Base-by-base conservation (phyloP, 306 rosid species). In the Spatholobus suberectus region DNA sequence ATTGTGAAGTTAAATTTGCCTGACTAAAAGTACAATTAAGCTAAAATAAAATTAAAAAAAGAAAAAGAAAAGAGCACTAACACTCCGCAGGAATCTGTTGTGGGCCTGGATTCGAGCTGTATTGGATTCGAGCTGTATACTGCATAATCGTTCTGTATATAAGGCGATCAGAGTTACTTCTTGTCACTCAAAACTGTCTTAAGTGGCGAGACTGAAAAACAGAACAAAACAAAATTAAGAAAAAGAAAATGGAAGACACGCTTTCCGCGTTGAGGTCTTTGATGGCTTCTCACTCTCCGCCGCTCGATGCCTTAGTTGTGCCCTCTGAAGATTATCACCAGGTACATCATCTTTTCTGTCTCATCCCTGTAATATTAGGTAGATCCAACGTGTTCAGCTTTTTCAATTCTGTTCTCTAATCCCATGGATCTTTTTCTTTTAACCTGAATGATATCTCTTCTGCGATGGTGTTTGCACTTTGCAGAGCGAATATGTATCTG, bases 291-390 rank as follows among this genome's bases (percentile, higher is more conserved):
- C 95, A 96, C 92, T 86, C 90, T 78, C 99, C 99, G 2, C 92
- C 96, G 17, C 96, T 96, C 4, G 87, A 88, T 63, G 99, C 99
- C 54, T 89, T 96, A 55, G 87, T 94, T 5, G 97, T 96, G 1
- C 99, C 99, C 20, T 96, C 99, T 6, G 98, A 96, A 88, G 99
- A 96, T 82, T 92, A 92, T 85, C 99, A 96, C 32, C 99, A 94
- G 97, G 99, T 96, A 21, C 49, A 1, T 34, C 66, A 7, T 26
- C 3, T 6, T 70, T 67, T 23, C 67, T 37, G 6, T 4, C 58
- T 38, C 32, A 8, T 73, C 74, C 27, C 51, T 54, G 0, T 17
- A 4, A 47, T 66, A 15, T 67, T 21, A 4, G 65, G 41, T 5
- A 4, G 67, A 73, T 75, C 40, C 23, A 41, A 52, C 29, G 0